Evolutionary conservation across 2,329 filamentous ascomycete genomes (phyloP).

Genomic region (Fusarium bactridioides): DNA sequence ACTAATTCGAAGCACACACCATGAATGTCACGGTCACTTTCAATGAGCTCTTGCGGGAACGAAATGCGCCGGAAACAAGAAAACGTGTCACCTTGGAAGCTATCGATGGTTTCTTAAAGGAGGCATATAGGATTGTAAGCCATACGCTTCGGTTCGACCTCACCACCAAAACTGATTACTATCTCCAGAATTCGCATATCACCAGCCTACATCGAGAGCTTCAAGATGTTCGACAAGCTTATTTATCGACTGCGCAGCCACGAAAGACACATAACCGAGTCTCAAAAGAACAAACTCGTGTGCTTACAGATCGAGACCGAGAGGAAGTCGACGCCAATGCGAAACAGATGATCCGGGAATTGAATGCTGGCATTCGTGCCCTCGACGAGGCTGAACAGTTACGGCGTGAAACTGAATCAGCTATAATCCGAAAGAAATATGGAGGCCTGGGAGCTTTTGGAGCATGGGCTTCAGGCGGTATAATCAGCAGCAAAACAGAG

Average conservation of each 20-base stretch:
- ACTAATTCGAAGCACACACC: constrained; percentile 21
- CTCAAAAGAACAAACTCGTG: constrained; percentile 56
- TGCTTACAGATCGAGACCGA: constrained; percentile 81
- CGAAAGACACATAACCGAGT: constrained; percentile 61
- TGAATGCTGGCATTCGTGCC: constrained; percentile 81
- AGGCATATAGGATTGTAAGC: constrained; percentile 89
- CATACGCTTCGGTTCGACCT: constrained; percentile 23
- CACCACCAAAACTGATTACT: constrained; percentile 24
- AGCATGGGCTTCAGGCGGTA: constrained; percentile 70
- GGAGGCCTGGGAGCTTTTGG: constrained; percentile 70
- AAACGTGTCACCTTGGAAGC: constrained; percentile 55
- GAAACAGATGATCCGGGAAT: constrained; percentile 83
- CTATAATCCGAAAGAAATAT: constrained; percentile 75
- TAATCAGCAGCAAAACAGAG: constrained; percentile 57
- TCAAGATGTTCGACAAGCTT: constrained; percentile 83
- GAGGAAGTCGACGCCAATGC: constrained; percentile 89
- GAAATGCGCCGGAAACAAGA: constrained; percentile 58
- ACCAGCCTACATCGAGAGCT: constrained; percentile 81
- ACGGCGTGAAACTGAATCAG: constrained; percentile 77
- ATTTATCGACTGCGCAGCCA: constrained; percentile 82
- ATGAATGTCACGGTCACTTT: constrained; percentile 75
- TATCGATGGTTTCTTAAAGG: constrained; percentile 88
- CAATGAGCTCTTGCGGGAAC: constrained; percentile 71
- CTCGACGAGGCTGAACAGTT: constrained; percentile 84
- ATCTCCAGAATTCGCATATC: constrained; percentile 80